A percentile compares a stretch with the other conserved stretches of the same genome.
These are phyloP conservation scores for Lenwebbia sp. DNA, from an alignment of 345 rosid species.

Conservation along the genomic window DNA sequence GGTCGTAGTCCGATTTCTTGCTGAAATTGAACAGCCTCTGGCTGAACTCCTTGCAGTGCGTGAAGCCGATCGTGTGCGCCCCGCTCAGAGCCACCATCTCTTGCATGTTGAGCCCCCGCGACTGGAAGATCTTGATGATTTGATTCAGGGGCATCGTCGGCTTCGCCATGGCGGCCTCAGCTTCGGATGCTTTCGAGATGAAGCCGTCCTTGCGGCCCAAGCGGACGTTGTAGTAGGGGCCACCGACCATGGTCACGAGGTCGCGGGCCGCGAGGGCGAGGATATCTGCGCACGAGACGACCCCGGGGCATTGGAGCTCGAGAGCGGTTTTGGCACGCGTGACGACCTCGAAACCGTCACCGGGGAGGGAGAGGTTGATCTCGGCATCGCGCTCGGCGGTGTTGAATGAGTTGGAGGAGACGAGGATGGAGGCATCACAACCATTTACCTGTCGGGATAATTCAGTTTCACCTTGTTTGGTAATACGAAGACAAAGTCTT, in stretches of 20 bases:
- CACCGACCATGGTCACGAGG: conserved; percentile 59
- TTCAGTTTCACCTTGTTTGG: background rate
- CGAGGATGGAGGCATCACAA: conserved; percentile 56
- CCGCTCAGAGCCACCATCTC: conserved; percentile 63
- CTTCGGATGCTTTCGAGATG: conserved; percentile 25
- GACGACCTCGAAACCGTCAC: conserved; percentile 64
- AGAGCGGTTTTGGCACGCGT: conserved; percentile 48
- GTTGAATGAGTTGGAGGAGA: conserved; percentile 47
- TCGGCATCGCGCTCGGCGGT: conserved; percentile 53
- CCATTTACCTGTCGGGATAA: conserved; percentile 22
- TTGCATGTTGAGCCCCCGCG: conserved; percentile 21
- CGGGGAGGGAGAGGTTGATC: conserved; percentile 50
- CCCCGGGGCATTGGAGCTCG: conserved; percentile 56
- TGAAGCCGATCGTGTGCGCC: conserved; percentile 70
- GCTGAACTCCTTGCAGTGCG: conserved; percentile 66
- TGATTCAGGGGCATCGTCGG: conserved; percentile 24
- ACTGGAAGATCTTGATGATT: conserved; percentile 22
- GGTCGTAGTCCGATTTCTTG: conserved; percentile 13
- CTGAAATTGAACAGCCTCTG: conserved; percentile 32
- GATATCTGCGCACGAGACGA: conserved; percentile 67
- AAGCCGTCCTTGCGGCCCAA: conserved; percentile 56
- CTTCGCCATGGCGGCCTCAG: conserved; percentile 24
- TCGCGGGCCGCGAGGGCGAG: conserved; percentile 49
- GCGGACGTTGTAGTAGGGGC: conserved; percentile 33
- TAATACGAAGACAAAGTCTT: background rate